Evolutionary conservation across 2,329 filamentous ascomycete genomes (phyloP).

Genomic region (Xylaria sp.): DNA sequence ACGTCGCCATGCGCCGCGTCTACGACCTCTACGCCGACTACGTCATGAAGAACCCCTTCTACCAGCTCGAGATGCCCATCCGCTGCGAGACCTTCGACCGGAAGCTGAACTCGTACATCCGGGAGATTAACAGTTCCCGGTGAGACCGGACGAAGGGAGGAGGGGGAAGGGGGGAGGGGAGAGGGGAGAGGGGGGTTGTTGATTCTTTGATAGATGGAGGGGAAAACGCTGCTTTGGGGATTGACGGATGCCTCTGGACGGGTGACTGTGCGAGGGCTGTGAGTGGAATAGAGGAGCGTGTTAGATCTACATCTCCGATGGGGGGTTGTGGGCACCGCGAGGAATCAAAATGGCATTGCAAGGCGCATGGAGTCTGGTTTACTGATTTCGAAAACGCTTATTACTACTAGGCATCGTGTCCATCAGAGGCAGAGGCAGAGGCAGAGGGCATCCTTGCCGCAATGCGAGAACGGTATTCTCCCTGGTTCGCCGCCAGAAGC

Average conservation of each 20-base stretch:
- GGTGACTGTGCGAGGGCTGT: background rate
- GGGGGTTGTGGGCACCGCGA: background rate
- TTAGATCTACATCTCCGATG: background rate
- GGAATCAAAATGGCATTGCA: conserved; percentile 22
- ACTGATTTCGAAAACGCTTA: conserved; percentile 5
- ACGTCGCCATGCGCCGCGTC: conserved; percentile 78
- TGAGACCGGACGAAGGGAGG: conserved; percentile 38
- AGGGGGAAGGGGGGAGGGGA: no score
- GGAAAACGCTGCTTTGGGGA: no score
- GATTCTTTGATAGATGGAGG: no score
- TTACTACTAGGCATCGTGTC: conserved; percentile 1
- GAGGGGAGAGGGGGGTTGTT: no score
- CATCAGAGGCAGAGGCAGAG: no score
- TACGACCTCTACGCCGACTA: conserved; percentile 97
- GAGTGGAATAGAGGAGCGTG: conserved; percentile 13
- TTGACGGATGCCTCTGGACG: background rate
- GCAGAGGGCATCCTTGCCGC: conserved; percentile 7
- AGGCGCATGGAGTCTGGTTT: conserved; percentile 28
- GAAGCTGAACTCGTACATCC: conserved; percentile 78
- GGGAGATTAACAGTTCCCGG: conserved; percentile 66
- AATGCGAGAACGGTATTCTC: conserved; percentile 13
- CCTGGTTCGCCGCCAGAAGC: conserved; percentile 18
- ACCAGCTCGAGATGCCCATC: conserved; percentile 96
- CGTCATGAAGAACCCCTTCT: conserved; percentile 99
- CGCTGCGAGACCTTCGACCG: conserved; percentile 94